Conservation (phyloP, 805 yeast genomes). For the Candida patagonica region DNA sequence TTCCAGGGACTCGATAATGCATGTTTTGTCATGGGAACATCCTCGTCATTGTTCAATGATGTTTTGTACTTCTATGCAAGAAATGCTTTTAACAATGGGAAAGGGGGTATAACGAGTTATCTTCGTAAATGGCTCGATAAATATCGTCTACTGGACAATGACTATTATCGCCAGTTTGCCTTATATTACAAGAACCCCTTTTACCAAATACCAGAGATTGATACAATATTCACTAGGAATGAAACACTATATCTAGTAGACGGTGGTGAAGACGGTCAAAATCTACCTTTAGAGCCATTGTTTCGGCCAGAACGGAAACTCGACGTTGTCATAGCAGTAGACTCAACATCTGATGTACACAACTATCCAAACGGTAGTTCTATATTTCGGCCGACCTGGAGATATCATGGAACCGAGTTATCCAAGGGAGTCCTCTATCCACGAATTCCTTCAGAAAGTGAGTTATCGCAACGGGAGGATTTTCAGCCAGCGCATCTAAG, state of each 20-base stretch:
- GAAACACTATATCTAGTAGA: slow-evolving; percentile 50
- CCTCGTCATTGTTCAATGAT: slow-evolving; percentile 66
- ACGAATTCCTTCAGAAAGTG: slow-evolving; percentile 19
- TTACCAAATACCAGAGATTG: background rate
- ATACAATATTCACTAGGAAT: slow-evolving; percentile 1
- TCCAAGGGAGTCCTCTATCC: slow-evolving; percentile 19
- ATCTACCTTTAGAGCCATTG: slow-evolving; percentile 59
- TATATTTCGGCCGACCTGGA: slow-evolving; percentile 23
- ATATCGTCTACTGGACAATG: slow-evolving; percentile 4
- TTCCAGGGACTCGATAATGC: slow-evolving; percentile 63
- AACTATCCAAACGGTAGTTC: slow-evolving; percentile 24
- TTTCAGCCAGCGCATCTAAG: slow-evolving; percentile 4
- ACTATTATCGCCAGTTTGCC: slow-evolving; percentile 10
- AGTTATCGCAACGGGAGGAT: slow-evolving; percentile 18
- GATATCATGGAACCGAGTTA: slow-evolving; percentile 18
- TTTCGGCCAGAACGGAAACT: slow-evolving; percentile 49
- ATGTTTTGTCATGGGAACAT: slow-evolving; percentile 74
- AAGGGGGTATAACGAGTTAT: background rate
- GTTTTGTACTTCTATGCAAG: slow-evolving; percentile 38
- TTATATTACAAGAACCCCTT: slow-evolving; percentile 11
- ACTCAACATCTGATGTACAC: slow-evolving; percentile 22
- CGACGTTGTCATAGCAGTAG: slow-evolving; percentile 52
- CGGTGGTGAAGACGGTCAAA: slow-evolving; percentile 74
- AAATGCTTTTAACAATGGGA: background rate
- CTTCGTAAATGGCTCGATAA: background rate